Evolutionary conservation across 495 filamentous ascomycete genomes (phyloP), one percentile per base, ranked within the genome.

Genomic region (Penicillium dipodomyicola): DNA sequence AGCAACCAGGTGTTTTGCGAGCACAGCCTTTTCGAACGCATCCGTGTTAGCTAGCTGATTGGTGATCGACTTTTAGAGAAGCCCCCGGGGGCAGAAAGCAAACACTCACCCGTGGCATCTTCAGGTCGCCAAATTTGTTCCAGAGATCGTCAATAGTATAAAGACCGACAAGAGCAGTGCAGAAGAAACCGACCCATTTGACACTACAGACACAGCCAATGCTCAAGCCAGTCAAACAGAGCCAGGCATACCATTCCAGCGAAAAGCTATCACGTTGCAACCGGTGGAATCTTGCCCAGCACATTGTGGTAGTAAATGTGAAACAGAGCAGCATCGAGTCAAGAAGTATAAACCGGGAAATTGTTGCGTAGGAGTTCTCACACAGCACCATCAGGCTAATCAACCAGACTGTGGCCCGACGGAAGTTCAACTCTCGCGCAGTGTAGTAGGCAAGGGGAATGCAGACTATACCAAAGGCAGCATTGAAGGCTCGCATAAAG

Each of bases 301-400:
- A 96, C 60, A 98, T 81, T 39, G 92, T 88, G 15, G 94, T 97
- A 1, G 92, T 94, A 63, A 97, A 94, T 20, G 94, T 98, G 72
- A 97, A 97, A 76, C 91, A 97, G 19, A 98, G 82, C 17, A 98
- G 82, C 94, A 98, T 98, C 2, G 94, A 97, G 67, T 98, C 94
- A 47, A 98, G 82, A 20, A 98, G 85, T 64, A 98, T 97, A 69
- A 98, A 98, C 61, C 94, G 82, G 73, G 92, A 96, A 72, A 98
- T 98, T 8, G 94, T 97, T 50, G 94, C 94, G 73, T 98, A 98
- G 33, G 92, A 97, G 72, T 97, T 98, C 66, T 98, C 94, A 76
- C 90, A 97, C 29, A 98, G 81, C 54, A 98, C 95, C 91, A 96
- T 96, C 65, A 96, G 74, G 20, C 91, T 95, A 45, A 98, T 85